Base-by-base conservation (phyloP, 768 basidiomycete genomes). In the Tulasnella sp. region DNA sequence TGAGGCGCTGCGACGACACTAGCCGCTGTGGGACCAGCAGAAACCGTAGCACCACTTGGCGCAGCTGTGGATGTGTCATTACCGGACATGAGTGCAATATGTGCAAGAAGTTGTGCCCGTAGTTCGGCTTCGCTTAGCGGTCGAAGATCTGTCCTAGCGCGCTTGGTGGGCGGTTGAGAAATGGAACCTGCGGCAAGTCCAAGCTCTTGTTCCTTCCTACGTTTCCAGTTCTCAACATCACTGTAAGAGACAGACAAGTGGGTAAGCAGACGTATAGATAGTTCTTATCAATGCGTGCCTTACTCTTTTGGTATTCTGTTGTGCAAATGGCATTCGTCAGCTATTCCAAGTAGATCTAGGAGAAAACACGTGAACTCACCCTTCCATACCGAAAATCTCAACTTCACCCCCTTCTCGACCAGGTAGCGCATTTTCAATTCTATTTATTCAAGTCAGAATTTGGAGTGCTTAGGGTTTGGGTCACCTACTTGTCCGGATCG, bases 301-400 rank as follows among this genome's bases (percentile, higher is more conserved):
- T 9, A 78, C 77, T 78, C 69, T 78, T 78, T 78, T 60, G 77
- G 77, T 9, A 78, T 78, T 44, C 76, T 76, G 34, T 37, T 20
- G 34, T 1, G 41, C 11, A 31, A 24, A 76, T 37, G 92, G 92
- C 31, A 20, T 76, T 54, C 54, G 76, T 76, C 48, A 42, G 40
- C 2, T 12, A 50, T 76, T 20, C 16, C 28, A 28, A 69, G 46
- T 5, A 40, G 16, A 37, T 18, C 18, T 24, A 24, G 24, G 46
- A 28, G 41, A 42, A 50, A 12, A 37, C 20, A n/a, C 28, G 48
- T 50, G 34, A 75, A 50, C 76, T 5, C 46, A 76, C 76, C 97
- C 98, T 85, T 98, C 97, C 98, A 99, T 99, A 34, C 98, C 98
- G 83, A 99, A 99, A 74, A 99, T 99, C 87, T 99, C 98, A 50